phyloP scores from a whole-genome alignment of 805 yeast genomes.

The Wickerhamiella spandovensis region DNA sequence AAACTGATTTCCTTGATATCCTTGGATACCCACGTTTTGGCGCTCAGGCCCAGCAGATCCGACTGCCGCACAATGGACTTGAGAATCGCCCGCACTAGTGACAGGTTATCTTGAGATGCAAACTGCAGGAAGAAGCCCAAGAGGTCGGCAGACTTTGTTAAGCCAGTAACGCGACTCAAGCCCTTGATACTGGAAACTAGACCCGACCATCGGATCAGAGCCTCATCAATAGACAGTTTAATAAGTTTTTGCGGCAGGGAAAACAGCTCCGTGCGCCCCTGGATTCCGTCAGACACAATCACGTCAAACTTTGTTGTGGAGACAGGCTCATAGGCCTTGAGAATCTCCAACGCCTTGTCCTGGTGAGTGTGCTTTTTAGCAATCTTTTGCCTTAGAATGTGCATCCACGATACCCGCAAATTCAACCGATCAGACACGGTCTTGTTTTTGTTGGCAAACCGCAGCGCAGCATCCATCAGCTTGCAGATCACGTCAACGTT shows the following conservation, averaged over 20 bases:
- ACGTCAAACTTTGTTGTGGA: not conserved
- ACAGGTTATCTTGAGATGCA: slow-evolving; percentile 17
- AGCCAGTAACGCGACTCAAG: slow-evolving; percentile 7
- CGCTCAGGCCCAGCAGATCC: slow-evolving; percentile 10
- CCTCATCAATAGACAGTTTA: slow-evolving; percentile 9
- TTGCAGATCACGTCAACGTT: slow-evolving; percentile 13
- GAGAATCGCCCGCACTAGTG: slow-evolving; percentile 20
- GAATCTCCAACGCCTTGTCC: slow-evolving; percentile 6
- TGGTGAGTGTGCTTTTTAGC: slow-evolving; percentile 10
- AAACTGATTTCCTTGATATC: slow-evolving; percentile 33
- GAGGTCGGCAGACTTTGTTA: slow-evolving; percentile 21
- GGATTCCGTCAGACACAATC: slow-evolving; percentile 16
- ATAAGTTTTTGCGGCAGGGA: slow-evolving; percentile 18
- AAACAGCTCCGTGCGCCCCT: slow-evolving; percentile 18
- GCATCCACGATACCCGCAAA: slow-evolving; percentile 15
- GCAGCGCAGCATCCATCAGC: slow-evolving; percentile 23
- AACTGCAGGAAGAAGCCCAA: slow-evolving; percentile 22
- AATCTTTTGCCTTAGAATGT: slow-evolving; percentile 13
- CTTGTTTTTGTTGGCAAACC: slow-evolving; percentile 32
- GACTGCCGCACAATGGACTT: slow-evolving; percentile 9
- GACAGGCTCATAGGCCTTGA: not conserved
- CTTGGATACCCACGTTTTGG: slow-evolving; percentile 20
- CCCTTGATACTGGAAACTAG: slow-evolving; percentile 12
- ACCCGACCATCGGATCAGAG: slow-evolving; percentile 12
- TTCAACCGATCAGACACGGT: slow-evolving; percentile 31